Base-by-base conservation (phyloP, 192 early-diverging fungal genomes). In the Backusella sp. region DNA sequence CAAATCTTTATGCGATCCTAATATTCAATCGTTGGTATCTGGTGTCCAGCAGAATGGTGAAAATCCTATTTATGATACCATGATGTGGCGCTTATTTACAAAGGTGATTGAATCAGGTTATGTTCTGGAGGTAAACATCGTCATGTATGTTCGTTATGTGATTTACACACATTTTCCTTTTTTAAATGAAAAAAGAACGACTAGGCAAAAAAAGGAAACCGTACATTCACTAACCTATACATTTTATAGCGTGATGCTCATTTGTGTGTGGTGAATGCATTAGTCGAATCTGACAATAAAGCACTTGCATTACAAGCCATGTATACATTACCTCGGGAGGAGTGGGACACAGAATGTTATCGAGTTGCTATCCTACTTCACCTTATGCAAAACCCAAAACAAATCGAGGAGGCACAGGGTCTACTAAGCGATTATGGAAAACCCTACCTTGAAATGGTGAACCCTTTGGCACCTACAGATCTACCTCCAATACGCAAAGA, bases 81-180 rank as follows among this genome's bases (percentile, higher is more conserved):
- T 78, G 12, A 37, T 78, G 28, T 78, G 72, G 72, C 30, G n/a
- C 1, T 32, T 78, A 23, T 78, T 78, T 70, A 53, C 70, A 37
- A 78, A 78, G 49, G 77, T 78, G 17, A 37, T 78, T n/a, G 70
- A 73, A 12, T 65, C 77, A 41, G 77, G 77, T 21, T 73, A 78
- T 69, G 66, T 52, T 28, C 26, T 78, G 34, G 72, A 78, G 21
- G 72, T 68, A 52, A 66, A 32, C 19, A 49, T 44, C 15, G 15
- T 44, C 6, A 49, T 49, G 46, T 49, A 49, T 49, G 46, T 49
- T 49, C 46, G 17, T 1, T 49, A 49, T 49, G 15, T 44, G 46
- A 49, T 49, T 49, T 49, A 49, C 19, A 49, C 46, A 49, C 19
- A 49, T 49, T 49, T 49, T 49, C 46, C 46, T 49, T 49, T 49